Evolutionary conservation across 768 basidiomycete species (phyloP), one percentile per base, ranked within the genome.

Genomic region (Hebeloma cylindrosporum): DNA sequence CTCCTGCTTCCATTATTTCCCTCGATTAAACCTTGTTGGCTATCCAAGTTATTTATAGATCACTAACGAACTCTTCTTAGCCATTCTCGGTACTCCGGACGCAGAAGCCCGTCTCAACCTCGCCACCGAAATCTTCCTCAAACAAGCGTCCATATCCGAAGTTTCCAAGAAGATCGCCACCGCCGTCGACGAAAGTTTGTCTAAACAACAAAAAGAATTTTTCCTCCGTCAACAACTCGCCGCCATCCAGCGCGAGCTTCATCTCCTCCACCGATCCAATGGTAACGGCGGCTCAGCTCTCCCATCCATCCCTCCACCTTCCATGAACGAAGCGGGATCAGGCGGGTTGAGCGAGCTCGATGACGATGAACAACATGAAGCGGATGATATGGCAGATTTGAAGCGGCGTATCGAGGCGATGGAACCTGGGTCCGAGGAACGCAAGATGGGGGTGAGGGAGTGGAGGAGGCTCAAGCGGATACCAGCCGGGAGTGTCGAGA

Each of bases 401-500:
- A 79, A 77, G 60, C 71, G 75, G 46, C 80, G 80, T 57, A 85
- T 93, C 23, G 87, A 91, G 49, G 81, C 80, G 0, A 83, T 91
- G 71, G 76, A 75, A 8, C 69, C 71, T 8, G 85, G 83, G 10
- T 82, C 78, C 27, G 91, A 93, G 61, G 90, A 92, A 60, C 75
- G 88, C 30, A 88, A 85, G 61, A 83, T 87, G 63, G 87, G 85
- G 17, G 77, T 85, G 0, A 67, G 89, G 25, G 94, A 97, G 60
- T 89, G 88, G 79, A 79, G 82, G 55, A 70, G 94, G 31, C 67
- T 96, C 23, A 86, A 83, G 62, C 80, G 91, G 14, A 94, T 91
- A n/a, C 91, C 92, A 0, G 81, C 83, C 25, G 89, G 91, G 13
- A 90, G 88, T 40, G 89, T 92, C 2, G 94, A 96, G 70, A 82